These are phyloP conservation scores for Cordyceps farinosa DNA, from an alignment of 2,329 filamentous ascomycete species.

Conservation along the genomic window DNA sequence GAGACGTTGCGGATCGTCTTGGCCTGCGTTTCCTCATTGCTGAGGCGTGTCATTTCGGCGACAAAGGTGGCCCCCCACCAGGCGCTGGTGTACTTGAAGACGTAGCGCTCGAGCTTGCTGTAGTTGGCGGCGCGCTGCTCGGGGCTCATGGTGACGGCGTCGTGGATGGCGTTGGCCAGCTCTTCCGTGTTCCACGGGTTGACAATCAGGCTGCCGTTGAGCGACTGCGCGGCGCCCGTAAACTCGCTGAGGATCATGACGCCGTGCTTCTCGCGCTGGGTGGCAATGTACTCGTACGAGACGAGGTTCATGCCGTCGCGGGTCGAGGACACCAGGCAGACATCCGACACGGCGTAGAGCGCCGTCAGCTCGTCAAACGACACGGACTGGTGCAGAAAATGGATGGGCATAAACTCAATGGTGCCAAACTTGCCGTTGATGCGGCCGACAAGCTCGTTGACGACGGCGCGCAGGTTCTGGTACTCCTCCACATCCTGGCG, in stretches of 20 bases:
- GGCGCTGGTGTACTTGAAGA: constrained; percentile 95
- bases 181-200: constrained; percentile 99
- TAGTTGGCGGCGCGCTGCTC: constrained; percentile 86
- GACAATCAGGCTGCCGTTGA: constrained; percentile 90
- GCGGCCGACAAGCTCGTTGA: constrained; percentile 92
- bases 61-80: constrained; percentile 98
- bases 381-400: constrained; percentile 96
- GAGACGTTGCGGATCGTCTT: constrained; percentile 42
- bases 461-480: constrained; percentile 89
- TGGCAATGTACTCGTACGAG: constrained; percentile 96
- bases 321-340: constrained; percentile 90
- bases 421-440: constrained; percentile 98
- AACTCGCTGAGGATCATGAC: constrained; percentile 96
- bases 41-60: constrained; percentile 65
- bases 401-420: constrained; percentile 97
- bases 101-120: constrained; percentile 88
- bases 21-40: constrained; percentile 34
- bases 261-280: constrained; percentile 84
- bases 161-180: constrained; percentile 86
- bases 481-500: constrained; percentile 97
- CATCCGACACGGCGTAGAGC: constrained; percentile 87
- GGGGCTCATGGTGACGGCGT: constrained; percentile 93
- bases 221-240: constrained; percentile 87
- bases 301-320: constrained; percentile 99
- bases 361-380: constrained; percentile 92